Percentiles rank a stretch among this genome's conserved stretches.
These are phyloP conservation scores for Penicillium psychrosexuale DNA, from an alignment of 2,329 filamentous ascomycete genomes.

Conservation along the genomic window DNA sequence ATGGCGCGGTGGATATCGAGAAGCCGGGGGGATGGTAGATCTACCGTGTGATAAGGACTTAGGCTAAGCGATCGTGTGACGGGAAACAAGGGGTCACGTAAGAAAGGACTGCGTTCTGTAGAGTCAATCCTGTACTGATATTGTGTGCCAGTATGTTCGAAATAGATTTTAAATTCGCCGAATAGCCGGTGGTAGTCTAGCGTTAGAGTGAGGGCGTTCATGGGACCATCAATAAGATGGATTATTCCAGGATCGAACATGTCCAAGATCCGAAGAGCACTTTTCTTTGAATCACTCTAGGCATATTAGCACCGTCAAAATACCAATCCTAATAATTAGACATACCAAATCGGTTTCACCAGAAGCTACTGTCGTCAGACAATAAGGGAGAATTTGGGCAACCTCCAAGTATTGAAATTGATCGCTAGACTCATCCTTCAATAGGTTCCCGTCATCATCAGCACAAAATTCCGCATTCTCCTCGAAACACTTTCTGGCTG, in stretches of 20 bases:
- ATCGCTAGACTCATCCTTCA: not conserved
- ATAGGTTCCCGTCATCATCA: not conserved
- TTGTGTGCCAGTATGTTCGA: slow-evolving; percentile 2
- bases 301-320: not conserved
- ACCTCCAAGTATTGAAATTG: not conserved
- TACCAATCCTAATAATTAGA: not conserved
- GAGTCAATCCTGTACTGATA: slow-evolving; percentile 23
- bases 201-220: not conserved
- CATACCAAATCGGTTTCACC: not conserved
- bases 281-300: not conserved
- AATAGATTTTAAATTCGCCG: not conserved
- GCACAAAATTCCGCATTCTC: not conserved
- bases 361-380: not conserved
- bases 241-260: not conserved
- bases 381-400: not conserved
- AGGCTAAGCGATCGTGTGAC: slow-evolving; percentile 23
- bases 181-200: not conserved
- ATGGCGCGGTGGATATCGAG: slow-evolving; percentile 28
- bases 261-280: not conserved
- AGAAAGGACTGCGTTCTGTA: slow-evolving; percentile 13
- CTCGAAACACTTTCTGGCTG: not conserved
- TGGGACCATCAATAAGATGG: not conserved
- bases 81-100: slow-evolving; percentile 20
- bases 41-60: slow-evolving; percentile 30
- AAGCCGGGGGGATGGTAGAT: slow-evolving; percentile 30